Evolutionary conservation across 306 rosid genomes (phyloP), one percentile per base, ranked within the genome.

Genomic region (Prunus persica): DNA sequence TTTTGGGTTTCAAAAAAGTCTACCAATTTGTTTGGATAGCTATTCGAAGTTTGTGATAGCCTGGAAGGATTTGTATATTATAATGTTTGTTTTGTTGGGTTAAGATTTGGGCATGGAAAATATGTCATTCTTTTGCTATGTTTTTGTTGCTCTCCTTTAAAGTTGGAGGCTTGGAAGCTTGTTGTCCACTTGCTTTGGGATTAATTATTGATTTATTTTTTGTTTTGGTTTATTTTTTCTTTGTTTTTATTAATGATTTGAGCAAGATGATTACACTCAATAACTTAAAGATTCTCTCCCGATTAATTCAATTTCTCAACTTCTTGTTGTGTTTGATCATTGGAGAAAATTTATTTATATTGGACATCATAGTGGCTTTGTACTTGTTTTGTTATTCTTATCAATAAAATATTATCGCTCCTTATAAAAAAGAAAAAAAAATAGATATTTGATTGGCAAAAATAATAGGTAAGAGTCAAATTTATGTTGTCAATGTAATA

Each of bases 141-240:
- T 76, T 75, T 72, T 47, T 66, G 52, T 43, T 11, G 67, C n/a
- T 55, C 73, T 76, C 90, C 92, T 22, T n/a, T 70, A 69, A 80
- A 58, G 81, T 84, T 80, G 92, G 92, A 88, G 87, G 64, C 64
- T 61, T 57, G 69, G 12, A 45, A 69, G 1, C 2, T 73, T 46
- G 49, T 58, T 78, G 85, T 69, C 85, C 87, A 57, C 82, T 68
- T 78, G 76, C 80, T 27, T 58, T 34, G 69, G 43, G 8, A 34
- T 7, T 34, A 34, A 6, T 34, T 34, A 34, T 34, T 34, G 43
- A 34, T 6, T 38, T 38, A 38, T 15, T 50, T 32, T 6, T 64
- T 2, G 3, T 64, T 18, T 32, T 32, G 46, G 11, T 22, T 9
- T 4, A 7, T 24, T 27, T 62, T 28, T 62, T 34, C 16, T 65